Conservation (phyloP, 306 rosid species). For the Cotoneaster glaucophyllus region DNA sequence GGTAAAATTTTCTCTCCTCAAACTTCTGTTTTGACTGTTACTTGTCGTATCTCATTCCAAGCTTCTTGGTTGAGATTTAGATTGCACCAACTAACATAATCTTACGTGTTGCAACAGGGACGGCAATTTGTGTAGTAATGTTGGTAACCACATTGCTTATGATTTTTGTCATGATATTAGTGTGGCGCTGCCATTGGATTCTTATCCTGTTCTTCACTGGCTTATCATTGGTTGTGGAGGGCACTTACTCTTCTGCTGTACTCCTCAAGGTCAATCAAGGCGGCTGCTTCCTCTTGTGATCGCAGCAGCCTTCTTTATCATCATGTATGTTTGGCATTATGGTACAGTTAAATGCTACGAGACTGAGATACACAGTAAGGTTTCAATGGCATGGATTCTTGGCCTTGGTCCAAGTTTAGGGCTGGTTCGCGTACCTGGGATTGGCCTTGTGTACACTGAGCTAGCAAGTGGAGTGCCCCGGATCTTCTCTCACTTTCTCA, state of each 20-base stretch:
- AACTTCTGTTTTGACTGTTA: background rate
- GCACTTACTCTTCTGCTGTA: slow-evolving; percentile 82
- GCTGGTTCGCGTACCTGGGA: slow-evolving; percentile 89
- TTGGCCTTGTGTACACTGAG: slow-evolving; percentile 91
- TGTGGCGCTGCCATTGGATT: slow-evolving; percentile 97
- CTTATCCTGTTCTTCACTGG: slow-evolving; percentile 62
- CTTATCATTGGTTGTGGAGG: slow-evolving; percentile 70
- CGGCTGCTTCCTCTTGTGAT: slow-evolving; percentile 93
- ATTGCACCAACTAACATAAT: slow-evolving; percentile 2
- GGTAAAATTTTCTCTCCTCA: background rate
- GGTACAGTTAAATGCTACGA: slow-evolving; percentile 81
- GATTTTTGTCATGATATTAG: slow-evolving; percentile 83
- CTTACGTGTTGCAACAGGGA: slow-evolving; percentile 54
- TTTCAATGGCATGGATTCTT: slow-evolving; percentile 97
- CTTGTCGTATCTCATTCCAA: background rate
- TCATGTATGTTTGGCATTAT: slow-evolving; percentile 94
- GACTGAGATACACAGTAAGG: slow-evolving; percentile 87
- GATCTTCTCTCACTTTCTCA: slow-evolving; percentile 92
- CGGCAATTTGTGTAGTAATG: slow-evolving; percentile 88
- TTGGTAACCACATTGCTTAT: slow-evolving; percentile 88
- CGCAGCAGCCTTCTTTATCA: slow-evolving; percentile 64
- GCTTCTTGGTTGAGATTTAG: background rate
- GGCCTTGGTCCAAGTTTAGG: slow-evolving; percentile 98
- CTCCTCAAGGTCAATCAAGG: slow-evolving; percentile 90
- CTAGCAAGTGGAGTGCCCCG: slow-evolving; percentile 91